Conservation (phyloP, 768 basidiomycete species). For the Collybia mongolica region DNA sequence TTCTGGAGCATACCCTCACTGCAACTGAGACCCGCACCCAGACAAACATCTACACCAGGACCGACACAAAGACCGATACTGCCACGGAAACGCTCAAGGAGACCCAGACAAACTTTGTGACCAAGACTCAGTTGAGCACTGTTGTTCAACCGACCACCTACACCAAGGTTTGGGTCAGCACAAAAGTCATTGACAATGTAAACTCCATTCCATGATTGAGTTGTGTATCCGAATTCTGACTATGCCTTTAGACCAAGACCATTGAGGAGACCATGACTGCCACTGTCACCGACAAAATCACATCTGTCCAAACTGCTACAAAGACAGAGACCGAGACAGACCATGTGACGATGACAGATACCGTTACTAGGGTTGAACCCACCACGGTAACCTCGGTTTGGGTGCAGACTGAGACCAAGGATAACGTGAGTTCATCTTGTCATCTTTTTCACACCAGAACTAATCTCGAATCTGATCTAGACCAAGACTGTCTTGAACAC, state of each 20-base stretch:
- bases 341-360: constrained; percentile 49
- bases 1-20: constrained; percentile 57
- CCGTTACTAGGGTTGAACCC: constrained; percentile 52
- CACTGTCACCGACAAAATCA: constrained; percentile 52
- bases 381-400: constrained; percentile 57
- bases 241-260: constrained; percentile 31
- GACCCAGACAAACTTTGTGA: constrained; percentile 55
- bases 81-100: constrained; percentile 46
- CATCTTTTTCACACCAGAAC: background rate
- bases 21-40: constrained; percentile 61
- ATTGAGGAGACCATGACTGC: constrained; percentile 47
- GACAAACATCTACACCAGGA: constrained; percentile 53
- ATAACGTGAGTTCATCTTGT: constrained; percentile 43
- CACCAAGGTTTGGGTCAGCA: constrained; percentile 48
- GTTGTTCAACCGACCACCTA: constrained; percentile 57
- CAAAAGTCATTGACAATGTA: constrained; percentile 58
- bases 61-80: constrained; percentile 44
- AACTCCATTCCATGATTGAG: constrained; percentile 11
- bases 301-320: constrained; percentile 54
- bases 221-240: background rate
- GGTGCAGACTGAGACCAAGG: constrained; percentile 54
- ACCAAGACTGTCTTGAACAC: constrained; percentile 61
- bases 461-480: constrained; percentile 24
- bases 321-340: constrained; percentile 55
- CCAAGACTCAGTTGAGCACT: constrained; percentile 47